Evolutionary conservation across 2,329 filamentous ascomycete species (phyloP), one percentile per base, ranked within the genome.

Genomic region (Fusarium neocosmosporiellum): DNA sequence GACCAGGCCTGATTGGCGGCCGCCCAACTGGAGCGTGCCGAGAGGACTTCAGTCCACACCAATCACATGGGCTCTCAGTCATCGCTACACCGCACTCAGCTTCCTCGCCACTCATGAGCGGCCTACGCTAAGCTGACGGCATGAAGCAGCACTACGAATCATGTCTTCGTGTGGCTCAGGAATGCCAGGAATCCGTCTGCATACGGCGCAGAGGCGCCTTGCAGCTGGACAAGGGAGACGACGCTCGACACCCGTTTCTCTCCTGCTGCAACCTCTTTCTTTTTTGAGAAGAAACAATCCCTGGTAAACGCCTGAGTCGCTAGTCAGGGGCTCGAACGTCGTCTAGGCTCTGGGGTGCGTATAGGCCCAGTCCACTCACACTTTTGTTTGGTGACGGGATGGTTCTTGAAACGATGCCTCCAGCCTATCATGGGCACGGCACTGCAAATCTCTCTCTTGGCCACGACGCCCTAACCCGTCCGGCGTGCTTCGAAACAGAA

Each of bases 401-500:
- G 53, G 66, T 69, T 69, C 73, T 78, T 79, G 77, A 78, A 77
- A 78, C 78, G 76, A 74, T 69, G 62, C 63, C 61, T 63, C 66
- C 66, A 69, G 69, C 80, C 79, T 81, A 81, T 81, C 80, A 81
- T 68, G 63, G 63, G 50, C 57, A 27, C 54, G 59, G 43, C 65
- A 65, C 69, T 60, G 67, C 69, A 63, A 66, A 66, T 75, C 65
- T 24, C 57, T 7, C 66, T 67, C 69, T 67, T 65, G 58, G 71
- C 73, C 77, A 75, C 76, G 76, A 74, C 71, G 67, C 72, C 77
- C 77, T 77, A 79, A 72, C 71, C 66, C 74, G 76, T 80, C 80
- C 81, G 79, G 78, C 77, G 78, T 80, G 80, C 82, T 75, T 83
- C 83, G 80, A 83, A 84, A 81, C 78, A 68, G 72, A 75, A 75